Conservation (phyloP, 1,139 yeast genomes). For the Magnusiomyces paraingens region DNA sequence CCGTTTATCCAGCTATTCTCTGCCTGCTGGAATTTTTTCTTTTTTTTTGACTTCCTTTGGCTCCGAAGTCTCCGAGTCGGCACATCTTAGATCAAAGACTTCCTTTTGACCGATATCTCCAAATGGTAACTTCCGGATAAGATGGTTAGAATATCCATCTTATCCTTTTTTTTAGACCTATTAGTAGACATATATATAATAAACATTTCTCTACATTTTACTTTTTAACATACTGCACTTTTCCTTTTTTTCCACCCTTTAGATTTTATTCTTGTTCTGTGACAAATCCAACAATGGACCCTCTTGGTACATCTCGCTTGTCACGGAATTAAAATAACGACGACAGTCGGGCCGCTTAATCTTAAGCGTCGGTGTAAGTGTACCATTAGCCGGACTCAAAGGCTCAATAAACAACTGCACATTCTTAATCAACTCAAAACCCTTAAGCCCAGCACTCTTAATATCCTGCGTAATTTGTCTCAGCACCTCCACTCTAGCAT, state of each 20-base stretch:
- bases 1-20: too few species aligned
- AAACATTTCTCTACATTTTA: too few species aligned
- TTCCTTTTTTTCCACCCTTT: not conserved
- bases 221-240: too few species aligned
- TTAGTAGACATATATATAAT: too few species aligned
- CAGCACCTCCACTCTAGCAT: conserved; percentile 31
- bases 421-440: conserved; percentile 63
- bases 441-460: conserved; percentile 33
- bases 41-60: too few species aligned
- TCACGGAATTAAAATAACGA: conserved; percentile 42
- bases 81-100: too few species aligned
- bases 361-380: conserved; percentile 71
- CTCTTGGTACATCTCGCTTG: conserved; percentile 54
- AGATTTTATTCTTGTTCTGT: not conserved
- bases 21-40: too few species aligned
- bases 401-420: conserved; percentile 57
- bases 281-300: conserved; percentile 35
- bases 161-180: too few species aligned
- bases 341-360: conserved; percentile 57
- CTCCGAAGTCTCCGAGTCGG: too few species aligned
- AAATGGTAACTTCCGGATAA: too few species aligned
- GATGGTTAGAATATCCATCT: too few species aligned
- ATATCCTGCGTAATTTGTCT: conserved; percentile 30
- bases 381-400: conserved; percentile 53
- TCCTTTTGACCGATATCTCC: too few species aligned